Evolutionary conservation across 2,329 filamentous ascomycete genomes (phyloP).

Genomic region (Ascochyta viciae-villosae): DNA sequence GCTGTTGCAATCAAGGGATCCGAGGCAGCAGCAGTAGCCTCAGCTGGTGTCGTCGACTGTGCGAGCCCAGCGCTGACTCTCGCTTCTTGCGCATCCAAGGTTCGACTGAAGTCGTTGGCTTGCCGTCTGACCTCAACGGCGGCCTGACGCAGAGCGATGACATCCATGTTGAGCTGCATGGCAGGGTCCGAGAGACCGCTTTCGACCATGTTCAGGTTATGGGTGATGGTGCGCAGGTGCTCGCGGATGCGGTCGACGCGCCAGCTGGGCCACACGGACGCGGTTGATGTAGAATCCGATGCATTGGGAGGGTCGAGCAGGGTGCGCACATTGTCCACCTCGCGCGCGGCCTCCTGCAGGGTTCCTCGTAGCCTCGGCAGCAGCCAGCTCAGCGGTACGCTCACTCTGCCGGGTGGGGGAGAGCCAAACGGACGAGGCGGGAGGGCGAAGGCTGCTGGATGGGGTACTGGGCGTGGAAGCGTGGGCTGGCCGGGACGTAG

Average conservation of each 20-base stretch:
- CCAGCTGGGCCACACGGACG: conserved; percentile 34
- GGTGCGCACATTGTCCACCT: conserved; percentile 42
- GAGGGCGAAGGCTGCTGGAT: conserved; percentile 28
- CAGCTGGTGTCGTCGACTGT: conserved; percentile 1
- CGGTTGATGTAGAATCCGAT: conserved; percentile 14
- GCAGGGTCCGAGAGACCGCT: conserved; percentile 34
- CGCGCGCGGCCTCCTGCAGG: conserved; percentile 37
- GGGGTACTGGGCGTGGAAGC: conserved; percentile 32
- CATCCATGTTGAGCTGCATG: conserved; percentile 38
- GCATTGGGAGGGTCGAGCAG: conserved; percentile 19
- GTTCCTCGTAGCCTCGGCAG: conserved; percentile 31
- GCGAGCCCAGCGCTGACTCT: not conserved
- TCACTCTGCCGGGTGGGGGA: conserved; percentile 20
- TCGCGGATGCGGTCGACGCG: conserved; percentile 37
- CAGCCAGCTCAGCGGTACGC: conserved; percentile 22
- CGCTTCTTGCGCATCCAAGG: conserved; percentile 28
- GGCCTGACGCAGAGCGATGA: conserved; percentile 38
- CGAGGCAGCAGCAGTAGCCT: conserved; percentile 7
- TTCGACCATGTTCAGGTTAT: conserved; percentile 39
- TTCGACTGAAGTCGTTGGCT: conserved; percentile 30
- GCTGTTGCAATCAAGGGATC: conserved; percentile 12
- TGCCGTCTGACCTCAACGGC: conserved; percentile 37
- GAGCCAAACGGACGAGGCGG: conserved; percentile 25
- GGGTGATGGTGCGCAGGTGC: conserved; percentile 32
- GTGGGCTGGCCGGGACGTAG: conserved; percentile 30